Conservation (phyloP, 306 rosid species). For the Trifolium pratense region DNA sequence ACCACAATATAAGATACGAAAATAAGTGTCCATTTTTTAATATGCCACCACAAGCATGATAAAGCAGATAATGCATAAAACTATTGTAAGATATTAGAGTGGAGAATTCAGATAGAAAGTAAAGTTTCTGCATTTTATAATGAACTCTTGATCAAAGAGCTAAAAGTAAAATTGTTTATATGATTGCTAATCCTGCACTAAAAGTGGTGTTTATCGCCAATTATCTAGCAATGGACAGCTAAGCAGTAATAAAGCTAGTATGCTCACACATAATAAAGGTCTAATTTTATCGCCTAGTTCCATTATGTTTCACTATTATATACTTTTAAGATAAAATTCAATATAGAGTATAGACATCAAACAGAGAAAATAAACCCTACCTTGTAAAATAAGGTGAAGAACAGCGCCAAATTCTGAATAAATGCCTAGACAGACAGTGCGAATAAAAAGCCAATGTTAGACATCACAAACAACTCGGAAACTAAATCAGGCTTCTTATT, state of each 20-base stretch:
- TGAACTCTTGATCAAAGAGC: background rate
- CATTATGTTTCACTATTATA: constrained; percentile 31
- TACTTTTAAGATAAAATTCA: background rate
- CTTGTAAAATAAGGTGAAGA: constrained; percentile 91
- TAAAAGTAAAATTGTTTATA: background rate
- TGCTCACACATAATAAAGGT: background rate
- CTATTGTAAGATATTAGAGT: background rate
- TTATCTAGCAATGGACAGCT: background rate
- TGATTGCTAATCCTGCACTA: background rate
- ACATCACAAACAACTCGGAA: constrained; percentile 5
- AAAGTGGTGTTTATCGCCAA: background rate
- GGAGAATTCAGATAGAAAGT: background rate
- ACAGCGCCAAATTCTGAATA: constrained; percentile 92
- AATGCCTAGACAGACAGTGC: constrained; percentile 62
- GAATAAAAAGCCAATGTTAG: constrained; percentile 10
- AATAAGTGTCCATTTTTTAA: constrained; percentile 12
- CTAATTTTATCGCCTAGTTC: background rate
- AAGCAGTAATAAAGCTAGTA: constrained; percentile 11
- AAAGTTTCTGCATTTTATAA: background rate
- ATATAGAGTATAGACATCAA: constrained; percentile 7
- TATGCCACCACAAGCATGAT: constrained; percentile 5
- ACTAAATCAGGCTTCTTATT: background rate
- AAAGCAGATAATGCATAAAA: constrained; percentile 5
- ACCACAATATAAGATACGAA: background rate
- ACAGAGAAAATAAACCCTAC: constrained; percentile 42